Evolutionary conservation across 306 rosid genomes (phyloP).

Genomic region (Vachellia collinsii): DNA sequence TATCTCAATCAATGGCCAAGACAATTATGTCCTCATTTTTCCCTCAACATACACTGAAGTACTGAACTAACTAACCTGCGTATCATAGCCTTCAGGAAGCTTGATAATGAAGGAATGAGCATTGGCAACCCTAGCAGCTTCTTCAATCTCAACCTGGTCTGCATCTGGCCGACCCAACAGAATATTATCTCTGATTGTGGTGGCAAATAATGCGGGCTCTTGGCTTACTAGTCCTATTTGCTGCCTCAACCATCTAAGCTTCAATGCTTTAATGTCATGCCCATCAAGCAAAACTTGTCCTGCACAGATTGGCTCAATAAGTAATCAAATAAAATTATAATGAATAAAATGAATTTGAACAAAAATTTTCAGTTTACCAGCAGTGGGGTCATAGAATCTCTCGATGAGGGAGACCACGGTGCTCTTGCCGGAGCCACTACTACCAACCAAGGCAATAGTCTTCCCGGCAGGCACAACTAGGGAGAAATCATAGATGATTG

Average conservation of each 20-base stretch:
- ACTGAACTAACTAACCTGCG: slow-evolving; percentile 68
- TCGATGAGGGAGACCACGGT: slow-evolving; percentile 96
- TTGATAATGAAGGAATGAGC: slow-evolving; percentile 94
- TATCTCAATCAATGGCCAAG: not conserved
- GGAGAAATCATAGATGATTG: slow-evolving; percentile 68
- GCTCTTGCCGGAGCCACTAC: slow-evolving; percentile 99
- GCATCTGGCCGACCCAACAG: slow-evolving; percentile 96
- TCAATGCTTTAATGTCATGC: slow-evolving; percentile 80
- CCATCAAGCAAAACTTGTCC: slow-evolving; percentile 95
- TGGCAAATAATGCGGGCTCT: slow-evolving; percentile 97
- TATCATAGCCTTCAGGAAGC: slow-evolving; percentile 88
- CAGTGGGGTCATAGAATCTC: slow-evolving; percentile 89
- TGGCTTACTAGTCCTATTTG: slow-evolving; percentile 98
- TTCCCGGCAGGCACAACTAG: slow-evolving; percentile 91
- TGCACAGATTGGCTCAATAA: slow-evolving; percentile 40
- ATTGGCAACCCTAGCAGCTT: slow-evolving; percentile 97
- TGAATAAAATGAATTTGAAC: not conserved
- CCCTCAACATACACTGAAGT: not conserved
- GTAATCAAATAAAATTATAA: not conserved
- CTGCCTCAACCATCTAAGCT: slow-evolving; percentile 91
- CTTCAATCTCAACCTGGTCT: slow-evolving; percentile 87
- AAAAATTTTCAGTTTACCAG: slow-evolving; percentile 54
- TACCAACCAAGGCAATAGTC: slow-evolving; percentile 95
- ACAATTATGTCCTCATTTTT: slow-evolving; percentile 8
- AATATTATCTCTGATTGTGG: slow-evolving; percentile 89